These are phyloP conservation scores for Fusarium nygamai DNA, from an alignment of 2,329 filamentous ascomycete species.

Conservation along the genomic window DNA sequence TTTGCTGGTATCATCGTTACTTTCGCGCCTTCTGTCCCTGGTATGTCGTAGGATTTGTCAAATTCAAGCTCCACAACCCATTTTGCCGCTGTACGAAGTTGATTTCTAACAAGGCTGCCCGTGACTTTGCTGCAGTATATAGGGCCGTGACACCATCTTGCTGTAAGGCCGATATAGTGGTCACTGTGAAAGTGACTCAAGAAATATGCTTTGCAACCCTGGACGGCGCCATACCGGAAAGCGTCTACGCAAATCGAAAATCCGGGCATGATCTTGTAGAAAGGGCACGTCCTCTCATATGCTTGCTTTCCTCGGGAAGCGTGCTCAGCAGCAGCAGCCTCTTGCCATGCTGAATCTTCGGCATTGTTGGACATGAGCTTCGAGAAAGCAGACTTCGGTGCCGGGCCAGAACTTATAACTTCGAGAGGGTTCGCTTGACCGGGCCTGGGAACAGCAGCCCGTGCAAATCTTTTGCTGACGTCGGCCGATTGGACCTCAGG, in stretches of 20 bases:
- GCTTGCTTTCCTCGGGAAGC: slow-evolving; percentile 85
- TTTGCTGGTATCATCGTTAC: slow-evolving; percentile 98
- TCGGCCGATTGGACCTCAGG: slow-evolving; percentile 51
- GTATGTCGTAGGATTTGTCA: slow-evolving; percentile 80
- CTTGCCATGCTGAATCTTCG: slow-evolving; percentile 90
- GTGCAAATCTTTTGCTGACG: slow-evolving; percentile 69
- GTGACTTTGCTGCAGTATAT: slow-evolving; percentile 97
- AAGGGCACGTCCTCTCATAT: slow-evolving; percentile 91
- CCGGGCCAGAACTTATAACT: slow-evolving; percentile 53
- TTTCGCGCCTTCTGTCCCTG: slow-evolving; percentile 80
- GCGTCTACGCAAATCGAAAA: slow-evolving; percentile 95
- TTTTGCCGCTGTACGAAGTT: slow-evolving; percentile 85
- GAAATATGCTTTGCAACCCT: slow-evolving; percentile 94
- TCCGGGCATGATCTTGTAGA: slow-evolving; percentile 97
- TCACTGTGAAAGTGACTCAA: slow-evolving; percentile 98
- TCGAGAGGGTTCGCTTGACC: slow-evolving; percentile 84
- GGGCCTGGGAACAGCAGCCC: slow-evolving; percentile 76
- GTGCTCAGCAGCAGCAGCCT: slow-evolving; percentile 81
- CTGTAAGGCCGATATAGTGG: slow-evolving; percentile 91
- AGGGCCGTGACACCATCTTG: slow-evolving; percentile 89
- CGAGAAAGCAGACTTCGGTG: slow-evolving; percentile 78
- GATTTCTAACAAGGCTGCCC: slow-evolving; percentile 85
- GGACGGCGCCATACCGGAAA: slow-evolving; percentile 92
- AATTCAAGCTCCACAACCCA: slow-evolving; percentile 90
- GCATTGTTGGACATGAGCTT: slow-evolving; percentile 93